These are phyloP conservation scores for Penicillium psychrofluorescens DNA, from an alignment of 495 filamentous ascomycete species.

Conservation along the genomic window DNA sequence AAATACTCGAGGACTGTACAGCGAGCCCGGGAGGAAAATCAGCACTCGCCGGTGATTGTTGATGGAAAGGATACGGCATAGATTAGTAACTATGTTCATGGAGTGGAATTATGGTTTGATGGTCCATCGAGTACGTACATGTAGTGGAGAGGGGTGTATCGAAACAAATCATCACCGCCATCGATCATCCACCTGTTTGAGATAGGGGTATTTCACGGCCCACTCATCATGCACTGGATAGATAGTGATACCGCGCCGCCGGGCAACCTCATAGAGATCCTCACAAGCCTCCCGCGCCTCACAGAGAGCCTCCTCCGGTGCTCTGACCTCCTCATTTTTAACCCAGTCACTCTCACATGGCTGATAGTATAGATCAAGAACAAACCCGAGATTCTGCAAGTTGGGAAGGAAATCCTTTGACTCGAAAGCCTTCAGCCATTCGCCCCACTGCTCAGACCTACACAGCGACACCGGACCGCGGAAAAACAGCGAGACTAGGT, in stretches of 20 bases:
- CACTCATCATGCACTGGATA: not conserved
- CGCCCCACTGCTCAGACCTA: slow-evolving; percentile 8
- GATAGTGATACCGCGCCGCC: slow-evolving; percentile 6
- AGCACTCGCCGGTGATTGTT: not conserved
- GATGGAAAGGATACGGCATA: no score
- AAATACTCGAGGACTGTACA: slow-evolving; percentile 24
- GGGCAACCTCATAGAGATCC: slow-evolving; percentile 4
- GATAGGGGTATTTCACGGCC: not conserved
- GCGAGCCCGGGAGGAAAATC: slow-evolving; percentile 16
- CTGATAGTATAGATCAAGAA: slow-evolving; percentile 14
- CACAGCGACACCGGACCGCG: slow-evolving; percentile 15
- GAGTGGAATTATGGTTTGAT: no score
- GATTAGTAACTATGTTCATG: no score
- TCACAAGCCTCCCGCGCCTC: slow-evolving; percentile 11
- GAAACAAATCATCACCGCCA: not conserved
- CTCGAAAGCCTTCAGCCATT: slow-evolving; percentile 14
- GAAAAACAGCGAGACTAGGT: slow-evolving; percentile 13
- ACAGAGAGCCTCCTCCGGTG: slow-evolving; percentile 6
- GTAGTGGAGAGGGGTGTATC: no score
- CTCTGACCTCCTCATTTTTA: not conserved
- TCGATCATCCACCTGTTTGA: not conserved
- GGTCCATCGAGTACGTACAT: no score
- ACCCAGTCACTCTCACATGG: not conserved
- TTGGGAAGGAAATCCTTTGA: slow-evolving; percentile 9
- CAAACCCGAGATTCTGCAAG: slow-evolving; percentile 12